Conservation (phyloP, 208 protist species). For the Entamoeba moshkovskii region DNA sequence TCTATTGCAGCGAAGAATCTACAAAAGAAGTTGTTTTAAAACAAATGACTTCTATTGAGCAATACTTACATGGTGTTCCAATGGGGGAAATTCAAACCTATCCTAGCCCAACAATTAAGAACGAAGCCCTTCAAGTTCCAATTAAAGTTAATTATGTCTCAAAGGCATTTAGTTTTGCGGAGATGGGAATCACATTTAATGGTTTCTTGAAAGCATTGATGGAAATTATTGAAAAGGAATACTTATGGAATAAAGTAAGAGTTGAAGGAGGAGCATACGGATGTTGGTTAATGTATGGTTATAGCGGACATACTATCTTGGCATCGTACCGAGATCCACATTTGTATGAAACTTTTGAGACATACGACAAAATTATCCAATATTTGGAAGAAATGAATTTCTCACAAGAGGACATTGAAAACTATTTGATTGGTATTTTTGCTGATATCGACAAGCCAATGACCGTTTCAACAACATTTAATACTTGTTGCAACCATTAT, state of each 20-base stretch:
- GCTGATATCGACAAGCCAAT: neutral
- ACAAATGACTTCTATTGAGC: neutral
- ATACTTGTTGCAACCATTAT: neutral
- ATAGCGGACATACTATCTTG: neutral
- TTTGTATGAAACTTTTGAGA: neutral
- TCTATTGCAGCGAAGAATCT: neutral
- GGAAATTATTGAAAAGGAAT: neutral
- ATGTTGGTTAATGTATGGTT: neutral
- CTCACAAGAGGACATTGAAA: neutral
- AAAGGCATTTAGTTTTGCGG: neutral
- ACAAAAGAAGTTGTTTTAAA: neutral
- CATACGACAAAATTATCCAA: neutral
- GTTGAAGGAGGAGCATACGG: constrained; percentile 25
- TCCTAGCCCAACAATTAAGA: neutral
- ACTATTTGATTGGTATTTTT: neutral
- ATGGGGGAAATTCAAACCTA: neutral
- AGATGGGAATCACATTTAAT: neutral
- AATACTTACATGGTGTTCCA: neutral
- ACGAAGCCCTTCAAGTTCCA: neutral
- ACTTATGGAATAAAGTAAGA: constrained; percentile 13
- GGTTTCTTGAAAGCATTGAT: neutral
- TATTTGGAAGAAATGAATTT: neutral
- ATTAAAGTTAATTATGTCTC: neutral
- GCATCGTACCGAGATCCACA: constrained; percentile 19
- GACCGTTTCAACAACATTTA: neutral